Evolutionary conservation across 164 flowering plant species (phyloP).

Genomic region (Chloranthus sessilifolius): DNA sequence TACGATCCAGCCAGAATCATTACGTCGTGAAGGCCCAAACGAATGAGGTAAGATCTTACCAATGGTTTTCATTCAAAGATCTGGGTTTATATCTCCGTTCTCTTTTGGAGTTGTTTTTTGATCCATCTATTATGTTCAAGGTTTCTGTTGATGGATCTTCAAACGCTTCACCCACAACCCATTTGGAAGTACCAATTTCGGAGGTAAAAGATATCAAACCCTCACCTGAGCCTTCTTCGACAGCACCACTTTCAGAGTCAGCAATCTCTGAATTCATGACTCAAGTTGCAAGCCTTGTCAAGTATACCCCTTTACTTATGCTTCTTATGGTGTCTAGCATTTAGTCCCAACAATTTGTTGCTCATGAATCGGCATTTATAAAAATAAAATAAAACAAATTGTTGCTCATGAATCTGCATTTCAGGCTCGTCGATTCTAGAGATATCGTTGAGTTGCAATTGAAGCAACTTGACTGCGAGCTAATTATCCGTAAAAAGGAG

Average conservation of each 20-base stretch:
- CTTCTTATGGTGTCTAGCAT: not conserved
- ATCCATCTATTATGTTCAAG: slow-evolving; percentile 39
- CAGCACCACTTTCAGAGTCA: slow-evolving; percentile 39
- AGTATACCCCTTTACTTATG: slow-evolving; percentile 25
- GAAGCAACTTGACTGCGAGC: slow-evolving; percentile 72
- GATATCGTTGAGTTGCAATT: slow-evolving; percentile 81
- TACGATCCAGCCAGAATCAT: slow-evolving; percentile 22
- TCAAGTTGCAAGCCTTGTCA: slow-evolving; percentile 63
- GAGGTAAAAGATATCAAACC: slow-evolving; percentile 29
- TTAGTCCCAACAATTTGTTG: not conserved
- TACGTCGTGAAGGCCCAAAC: slow-evolving; percentile 38
- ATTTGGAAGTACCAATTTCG: slow-evolving; percentile 20
- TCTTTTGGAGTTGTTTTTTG: slow-evolving; percentile 23
- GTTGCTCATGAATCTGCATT: not conserved
- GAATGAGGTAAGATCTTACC: slow-evolving; percentile 46
- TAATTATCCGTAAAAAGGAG: slow-evolving; percentile 75
- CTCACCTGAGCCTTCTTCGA: slow-evolving; percentile 21
- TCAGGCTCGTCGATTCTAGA: slow-evolving; percentile 84
- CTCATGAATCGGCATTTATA: slow-evolving; percentile 3
- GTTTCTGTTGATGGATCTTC: slow-evolving; percentile 47
- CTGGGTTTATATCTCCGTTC: slow-evolving; percentile 20
- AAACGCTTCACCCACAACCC: slow-evolving; percentile 25
- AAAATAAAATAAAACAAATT: not conserved
- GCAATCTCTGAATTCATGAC: slow-evolving; percentile 48
- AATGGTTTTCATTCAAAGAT: slow-evolving; percentile 22